Evolutionary conservation across 2,329 filamentous ascomycete genomes (phyloP).

Genomic region (Ceratocystis ficicola): DNA sequence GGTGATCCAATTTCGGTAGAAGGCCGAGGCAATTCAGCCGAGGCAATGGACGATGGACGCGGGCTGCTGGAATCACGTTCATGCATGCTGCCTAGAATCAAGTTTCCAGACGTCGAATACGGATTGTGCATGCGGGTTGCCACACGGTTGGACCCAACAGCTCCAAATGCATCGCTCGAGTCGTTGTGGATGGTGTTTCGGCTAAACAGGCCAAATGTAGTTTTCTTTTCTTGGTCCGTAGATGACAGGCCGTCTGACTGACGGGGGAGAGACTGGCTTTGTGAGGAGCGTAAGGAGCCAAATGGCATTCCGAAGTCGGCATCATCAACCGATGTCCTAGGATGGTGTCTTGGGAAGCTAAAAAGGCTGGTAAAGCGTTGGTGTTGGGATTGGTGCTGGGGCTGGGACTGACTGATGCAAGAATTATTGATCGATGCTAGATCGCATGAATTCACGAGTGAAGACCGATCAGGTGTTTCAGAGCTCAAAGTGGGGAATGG

Average conservation of each 20-base stretch:
- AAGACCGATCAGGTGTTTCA: constrained; percentile 21
- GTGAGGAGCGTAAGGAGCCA: constrained; percentile 56
- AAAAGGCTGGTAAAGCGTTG: constrained; percentile 40
- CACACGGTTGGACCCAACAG: constrained; percentile 30
- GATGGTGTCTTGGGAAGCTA: constrained; percentile 46
- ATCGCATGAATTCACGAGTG: constrained; percentile 23
- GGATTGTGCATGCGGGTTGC: constrained; percentile 36
- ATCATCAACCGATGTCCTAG: constrained; percentile 28
- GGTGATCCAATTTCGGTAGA: constrained; percentile 69
- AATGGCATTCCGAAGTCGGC: constrained; percentile 51
- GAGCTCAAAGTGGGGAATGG: constrained; percentile 34
- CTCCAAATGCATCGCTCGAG: constrained; percentile 29
- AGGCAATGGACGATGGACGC: constrained; percentile 56
- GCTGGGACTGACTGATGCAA: constrained; percentile 30
- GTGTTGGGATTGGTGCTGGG: constrained; percentile 28
- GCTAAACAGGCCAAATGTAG: constrained; percentile 44
- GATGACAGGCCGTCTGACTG: constrained; percentile 38
- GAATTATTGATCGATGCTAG: constrained; percentile 30
- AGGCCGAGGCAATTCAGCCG: constrained; percentile 59
- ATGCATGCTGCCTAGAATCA: constrained; percentile 39
- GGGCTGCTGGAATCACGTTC: constrained; percentile 49
- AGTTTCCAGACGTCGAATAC: constrained; percentile 39
- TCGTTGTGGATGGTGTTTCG: constrained; percentile 41
- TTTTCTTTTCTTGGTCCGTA: constrained; percentile 34
- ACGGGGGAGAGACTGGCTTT: constrained; percentile 67